Conservation (phyloP, 202 grass and related monocot genomes). For the Carex arenaria region DNA sequence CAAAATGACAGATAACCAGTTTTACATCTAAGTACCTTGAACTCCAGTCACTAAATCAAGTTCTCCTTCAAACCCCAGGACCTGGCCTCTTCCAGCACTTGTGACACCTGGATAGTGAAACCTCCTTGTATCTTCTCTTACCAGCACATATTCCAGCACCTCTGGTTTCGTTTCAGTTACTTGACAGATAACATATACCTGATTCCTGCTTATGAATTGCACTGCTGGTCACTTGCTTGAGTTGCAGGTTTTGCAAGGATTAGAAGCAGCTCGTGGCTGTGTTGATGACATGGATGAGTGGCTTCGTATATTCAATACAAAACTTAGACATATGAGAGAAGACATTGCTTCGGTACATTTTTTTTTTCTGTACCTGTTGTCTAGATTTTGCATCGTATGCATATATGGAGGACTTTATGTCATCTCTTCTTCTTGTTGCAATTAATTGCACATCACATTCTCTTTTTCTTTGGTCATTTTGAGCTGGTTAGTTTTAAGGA, state of each 20-base stretch:
- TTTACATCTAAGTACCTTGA: neutral
- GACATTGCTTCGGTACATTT: slow-evolving; percentile 90
- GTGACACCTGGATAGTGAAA: neutral
- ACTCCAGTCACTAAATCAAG: neutral
- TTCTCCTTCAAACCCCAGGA: neutral
- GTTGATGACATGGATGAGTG: slow-evolving; percentile 99
- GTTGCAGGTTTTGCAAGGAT: slow-evolving; percentile 83
- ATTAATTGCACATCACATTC: too few relatives aligned
- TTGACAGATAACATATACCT: neutral
- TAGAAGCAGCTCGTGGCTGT: slow-evolving; percentile 72
- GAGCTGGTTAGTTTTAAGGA: neutral
- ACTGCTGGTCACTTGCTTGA: neutral
- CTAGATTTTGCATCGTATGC: neutral
- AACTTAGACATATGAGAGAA: slow-evolving; percentile 99
- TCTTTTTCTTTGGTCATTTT: neutral
- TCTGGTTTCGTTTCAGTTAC: neutral
- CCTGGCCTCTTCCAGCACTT: neutral
- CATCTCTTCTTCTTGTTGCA: neutral
- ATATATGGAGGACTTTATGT: neutral
- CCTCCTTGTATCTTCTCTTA: neutral
- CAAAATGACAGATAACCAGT: neutral
- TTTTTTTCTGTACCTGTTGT: neutral
- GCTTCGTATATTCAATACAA: slow-evolving; percentile 93
- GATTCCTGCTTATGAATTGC: neutral
- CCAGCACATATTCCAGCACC: neutral